Percentiles rank a stretch among this genome's conserved stretches.
These are phyloP conservation scores for Quercus parvula DNA, from an alignment of 306 rosid species.

Conservation along the genomic window DNA sequence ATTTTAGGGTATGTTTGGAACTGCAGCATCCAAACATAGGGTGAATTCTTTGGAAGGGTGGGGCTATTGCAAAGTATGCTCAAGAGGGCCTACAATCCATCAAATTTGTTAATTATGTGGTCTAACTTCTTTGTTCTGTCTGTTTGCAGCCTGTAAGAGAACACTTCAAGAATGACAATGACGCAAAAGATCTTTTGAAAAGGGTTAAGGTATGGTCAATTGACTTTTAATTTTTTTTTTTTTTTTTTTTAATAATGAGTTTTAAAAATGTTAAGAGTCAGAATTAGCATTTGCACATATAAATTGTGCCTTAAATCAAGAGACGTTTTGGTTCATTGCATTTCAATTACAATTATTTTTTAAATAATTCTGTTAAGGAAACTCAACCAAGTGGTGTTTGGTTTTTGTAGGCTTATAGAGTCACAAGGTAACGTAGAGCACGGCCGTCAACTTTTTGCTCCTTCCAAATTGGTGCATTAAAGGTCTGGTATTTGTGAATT, in stretches of 20 bases:
- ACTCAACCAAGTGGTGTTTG: slow-evolving; percentile 5
- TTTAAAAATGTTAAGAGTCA: too few species aligned
- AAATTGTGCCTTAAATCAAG: too few species aligned
- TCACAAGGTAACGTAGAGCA: slow-evolving; percentile 28
- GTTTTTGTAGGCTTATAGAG: slow-evolving; percentile 35
- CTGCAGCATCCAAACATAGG: not conserved
- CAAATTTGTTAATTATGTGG: not conserved
- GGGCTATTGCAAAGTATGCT: not conserved
- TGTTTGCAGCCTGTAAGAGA: slow-evolving; percentile 71
- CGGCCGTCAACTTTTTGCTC: not conserved
- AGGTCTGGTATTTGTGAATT: not conserved
- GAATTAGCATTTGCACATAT: too few species aligned
- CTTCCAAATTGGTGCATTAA: not conserved
- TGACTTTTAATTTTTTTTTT: not conserved
- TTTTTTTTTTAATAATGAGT: too few species aligned
- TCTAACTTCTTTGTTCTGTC: slow-evolving; percentile 18
- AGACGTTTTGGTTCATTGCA: not conserved
- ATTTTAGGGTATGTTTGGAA: not conserved
- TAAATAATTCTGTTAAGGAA: not conserved
- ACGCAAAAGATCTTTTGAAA: slow-evolving; percentile 66
- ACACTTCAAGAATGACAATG: slow-evolving; percentile 60
- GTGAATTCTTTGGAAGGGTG: not conserved
- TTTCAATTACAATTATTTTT: too few species aligned
- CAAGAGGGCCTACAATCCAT: not conserved
- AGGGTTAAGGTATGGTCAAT: slow-evolving; percentile 58